Conservation (phyloP, 352 stramenopile genomes). For the Pythium angustatum region DNA sequence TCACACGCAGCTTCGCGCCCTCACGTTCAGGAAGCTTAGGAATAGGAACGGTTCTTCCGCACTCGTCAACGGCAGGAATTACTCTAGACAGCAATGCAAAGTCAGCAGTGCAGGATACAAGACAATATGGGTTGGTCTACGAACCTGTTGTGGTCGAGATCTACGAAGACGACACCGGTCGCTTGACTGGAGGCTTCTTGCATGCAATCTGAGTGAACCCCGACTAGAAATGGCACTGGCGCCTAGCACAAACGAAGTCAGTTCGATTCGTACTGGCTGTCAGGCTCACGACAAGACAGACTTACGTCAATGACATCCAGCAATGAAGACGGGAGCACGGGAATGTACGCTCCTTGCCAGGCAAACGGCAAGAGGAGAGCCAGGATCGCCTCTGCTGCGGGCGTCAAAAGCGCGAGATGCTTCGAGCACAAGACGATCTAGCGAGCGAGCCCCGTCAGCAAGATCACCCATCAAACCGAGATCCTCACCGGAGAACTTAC, state of each 20-base stretch:
- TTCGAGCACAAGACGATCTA: slow-evolving; percentile 92
- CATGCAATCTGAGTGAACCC: slow-evolving; percentile 84
- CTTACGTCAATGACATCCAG: slow-evolving; percentile 93
- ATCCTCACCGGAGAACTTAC: slow-evolving; percentile 30
- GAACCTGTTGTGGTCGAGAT: slow-evolving; percentile 92
- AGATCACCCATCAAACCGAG: background rate
- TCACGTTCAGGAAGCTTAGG: slow-evolving; percentile 80
- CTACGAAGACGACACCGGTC: slow-evolving; percentile 91
- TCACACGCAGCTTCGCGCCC: slow-evolving; percentile 55
- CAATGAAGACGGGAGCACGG: slow-evolving; percentile 90
- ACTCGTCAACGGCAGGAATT: slow-evolving; percentile 74
- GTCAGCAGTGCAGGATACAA: background rate
- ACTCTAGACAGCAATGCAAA: slow-evolving; percentile 37
- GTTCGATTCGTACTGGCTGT: background rate
- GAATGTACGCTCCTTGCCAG: slow-evolving; percentile 95
- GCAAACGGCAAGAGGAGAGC: slow-evolving; percentile 92
- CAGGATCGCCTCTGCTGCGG: slow-evolving; percentile 90
- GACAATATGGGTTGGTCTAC: background rate
- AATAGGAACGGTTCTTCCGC: slow-evolving; percentile 50
- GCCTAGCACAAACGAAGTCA: slow-evolving; percentile 39
- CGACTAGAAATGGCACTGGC: slow-evolving; percentile 94
- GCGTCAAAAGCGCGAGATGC: slow-evolving; percentile 88
- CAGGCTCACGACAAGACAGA: background rate
- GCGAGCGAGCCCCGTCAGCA: background rate
- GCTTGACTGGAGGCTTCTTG: slow-evolving; percentile 62